phyloP scores from a whole-genome alignment of 2,329 filamentous ascomycete genomes.

The Curvularia eragrostidis region DNA sequence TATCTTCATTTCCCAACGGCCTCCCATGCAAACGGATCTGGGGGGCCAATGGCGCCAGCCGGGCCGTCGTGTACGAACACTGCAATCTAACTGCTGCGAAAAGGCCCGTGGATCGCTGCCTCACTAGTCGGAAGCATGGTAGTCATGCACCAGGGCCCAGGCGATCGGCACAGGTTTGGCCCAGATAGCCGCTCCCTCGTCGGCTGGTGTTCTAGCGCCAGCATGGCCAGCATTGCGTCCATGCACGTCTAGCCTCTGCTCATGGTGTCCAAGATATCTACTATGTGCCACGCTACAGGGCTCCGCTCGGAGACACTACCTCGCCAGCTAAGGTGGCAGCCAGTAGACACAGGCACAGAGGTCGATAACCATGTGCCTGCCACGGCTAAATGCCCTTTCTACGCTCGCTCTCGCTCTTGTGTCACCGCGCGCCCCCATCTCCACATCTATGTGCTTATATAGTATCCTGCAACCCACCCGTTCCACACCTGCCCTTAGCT shows the following conservation, averaged over 20 bases:
- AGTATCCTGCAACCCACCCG: not conserved
- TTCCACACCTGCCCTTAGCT: not conserved
- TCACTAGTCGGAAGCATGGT: slow-evolving; percentile 12
- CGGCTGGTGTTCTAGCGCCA: slow-evolving; percentile 14
- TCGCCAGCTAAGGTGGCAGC: not conserved
- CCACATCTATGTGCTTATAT: not conserved
- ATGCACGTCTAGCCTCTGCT: not conserved
- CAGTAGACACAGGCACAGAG: slow-evolving; percentile 7
- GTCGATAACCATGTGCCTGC: slow-evolving; percentile 8
- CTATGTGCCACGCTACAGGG: slow-evolving; percentile 19
- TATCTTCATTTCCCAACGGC: slow-evolving; percentile 16
- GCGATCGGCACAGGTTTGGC: slow-evolving; percentile 31
- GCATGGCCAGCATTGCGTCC: not conserved
- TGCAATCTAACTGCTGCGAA: slow-evolving; percentile 14
- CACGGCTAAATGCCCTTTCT: slow-evolving; percentile 5
- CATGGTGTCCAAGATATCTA: not conserved
- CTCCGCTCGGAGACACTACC: slow-evolving; percentile 16
- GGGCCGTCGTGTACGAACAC: not conserved
- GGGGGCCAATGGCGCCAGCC: not conserved
- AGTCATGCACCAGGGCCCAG: slow-evolving; percentile 1
- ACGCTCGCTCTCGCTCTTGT: slow-evolving; percentile 2
- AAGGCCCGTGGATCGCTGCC: not conserved
- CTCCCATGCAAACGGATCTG: not conserved
- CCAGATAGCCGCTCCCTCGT: slow-evolving; percentile 29
- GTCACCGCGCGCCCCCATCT: not conserved